A percentile compares a stretch with the other conserved stretches of the same genome.
Evolutionary conservation across 2,329 filamentous ascomycete species (phyloP).

Genomic region (Lecanicillium sp.): DNA sequence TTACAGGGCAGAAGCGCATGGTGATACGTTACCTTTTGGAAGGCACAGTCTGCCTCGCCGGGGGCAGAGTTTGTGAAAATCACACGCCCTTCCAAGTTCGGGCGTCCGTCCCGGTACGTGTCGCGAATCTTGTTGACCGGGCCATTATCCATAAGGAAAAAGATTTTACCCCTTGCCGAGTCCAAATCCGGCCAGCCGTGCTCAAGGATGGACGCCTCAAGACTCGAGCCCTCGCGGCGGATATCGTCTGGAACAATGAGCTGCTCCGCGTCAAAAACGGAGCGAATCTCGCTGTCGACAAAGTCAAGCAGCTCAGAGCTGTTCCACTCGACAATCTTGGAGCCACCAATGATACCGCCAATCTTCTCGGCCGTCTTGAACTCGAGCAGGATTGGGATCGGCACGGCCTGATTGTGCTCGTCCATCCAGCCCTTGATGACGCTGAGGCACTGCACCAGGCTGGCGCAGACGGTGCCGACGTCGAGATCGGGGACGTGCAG

Average conservation of each 20-base stretch:
- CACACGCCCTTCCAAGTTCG: slow-evolving; percentile 32
- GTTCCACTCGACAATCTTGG: slow-evolving; percentile 34
- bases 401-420: slow-evolving; percentile 32
- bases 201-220: slow-evolving; percentile 36
- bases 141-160: slow-evolving; percentile 45
- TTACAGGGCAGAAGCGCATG: slow-evolving; percentile 6
- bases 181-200: slow-evolving; percentile 41
- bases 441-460: slow-evolving; percentile 34
- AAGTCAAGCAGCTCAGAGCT: slow-evolving; percentile 29
- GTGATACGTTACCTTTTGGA: slow-evolving; percentile 27
- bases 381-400: slow-evolving; percentile 41
- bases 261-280: slow-evolving; percentile 28
- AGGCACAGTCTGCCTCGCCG: slow-evolving; percentile 35
- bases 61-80: slow-evolving; percentile 41
- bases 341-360: slow-evolving; percentile 20
- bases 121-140: slow-evolving; percentile 28
- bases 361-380: slow-evolving; percentile 30
- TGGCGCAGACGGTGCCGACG: slow-evolving; percentile 36
- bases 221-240: slow-evolving; percentile 28
- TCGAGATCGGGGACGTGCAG: slow-evolving; percentile 43
- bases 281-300: slow-evolving; percentile 39
- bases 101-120: slow-evolving; percentile 26
- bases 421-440: slow-evolving; percentile 37
- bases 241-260: slow-evolving; percentile 41
- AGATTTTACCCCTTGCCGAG: slow-evolving; percentile 33